Base-by-base conservation (phyloP, 176 grass and related monocot species). In the Cenchrus americanus region DNA sequence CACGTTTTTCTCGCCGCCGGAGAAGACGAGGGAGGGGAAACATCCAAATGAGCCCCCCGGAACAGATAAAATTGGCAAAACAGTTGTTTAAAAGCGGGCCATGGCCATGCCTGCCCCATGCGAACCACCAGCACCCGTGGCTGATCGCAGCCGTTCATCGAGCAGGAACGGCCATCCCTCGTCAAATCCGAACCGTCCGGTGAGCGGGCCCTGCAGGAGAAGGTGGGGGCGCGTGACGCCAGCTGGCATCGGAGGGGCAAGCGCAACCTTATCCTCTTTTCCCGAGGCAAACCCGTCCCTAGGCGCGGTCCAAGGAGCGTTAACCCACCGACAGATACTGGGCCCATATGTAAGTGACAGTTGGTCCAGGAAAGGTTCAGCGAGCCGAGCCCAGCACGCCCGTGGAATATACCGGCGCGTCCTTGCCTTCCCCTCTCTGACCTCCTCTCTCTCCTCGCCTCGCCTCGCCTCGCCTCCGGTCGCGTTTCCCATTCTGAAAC, bases 161-260 rank as follows among this genome's bases (percentile, higher is more conserved):
- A 6, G 40, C 18, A 40, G 7, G 46, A 58, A 49, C 23, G 1
- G n/a, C 27, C 13, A 13, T 26, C 41, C 22, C 24, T 0, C 5
- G 9, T 13, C 53, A 22, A 34, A 90, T 88, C 90, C n/a, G 11
- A 13, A 3, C 85, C 88, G 90, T 83, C 26, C 2, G 37, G 14
- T 12, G 34, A 9, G 77, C 7, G 80, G 80, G 66, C 59, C 76
- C 70, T 12, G 71, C 76, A 61, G 5, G 54, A 43, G 80, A 66
- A 65, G 88, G 83, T 84, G 88, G 90, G 85, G 85, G 75, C 73
- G 93, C 90, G 90, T 92, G 88, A 89, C 84, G 87, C 88, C 94
- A 96, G 91, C 94, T 96, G 86, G 88, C 85, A 71, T 82, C 44
- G 76, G 79, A 51, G 90, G 53, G 79, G 32, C 80, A 78, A 23